Conservation (phyloP, 2,329 filamentous ascomycete species). For the Penicillium palitans region DNA sequence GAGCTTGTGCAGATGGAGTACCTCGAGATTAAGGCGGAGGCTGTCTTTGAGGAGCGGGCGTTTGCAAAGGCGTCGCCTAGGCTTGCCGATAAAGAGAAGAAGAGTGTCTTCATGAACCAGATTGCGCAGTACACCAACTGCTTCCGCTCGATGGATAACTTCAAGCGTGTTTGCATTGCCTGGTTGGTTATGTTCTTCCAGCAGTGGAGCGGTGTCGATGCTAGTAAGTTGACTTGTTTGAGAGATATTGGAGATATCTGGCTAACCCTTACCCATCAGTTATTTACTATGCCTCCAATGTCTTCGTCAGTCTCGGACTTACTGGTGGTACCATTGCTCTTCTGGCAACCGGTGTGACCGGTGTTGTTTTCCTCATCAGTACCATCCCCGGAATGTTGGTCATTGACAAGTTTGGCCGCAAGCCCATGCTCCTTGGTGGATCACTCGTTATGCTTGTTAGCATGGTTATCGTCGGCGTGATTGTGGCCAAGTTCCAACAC, state of each 20-base stretch:
- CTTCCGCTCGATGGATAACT: slow-evolving; percentile 51
- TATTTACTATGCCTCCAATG: slow-evolving; percentile 46
- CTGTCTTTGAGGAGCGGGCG: slow-evolving; percentile 45
- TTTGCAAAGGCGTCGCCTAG: slow-evolving; percentile 50
- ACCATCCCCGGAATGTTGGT: slow-evolving; percentile 35
- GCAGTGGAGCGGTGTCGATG: slow-evolving; percentile 49
- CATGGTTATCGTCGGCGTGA: slow-evolving; percentile 30
- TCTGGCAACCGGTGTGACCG: slow-evolving; percentile 38
- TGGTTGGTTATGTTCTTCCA: slow-evolving; percentile 53
- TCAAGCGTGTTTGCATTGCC: slow-evolving; percentile 49
- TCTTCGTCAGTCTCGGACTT: slow-evolving; percentile 39
- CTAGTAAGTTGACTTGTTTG: slow-evolving; percentile 25
- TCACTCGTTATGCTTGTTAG: slow-evolving; percentile 26
- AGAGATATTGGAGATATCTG: slow-evolving; percentile 10
- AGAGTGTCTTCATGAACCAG: slow-evolving; percentile 48
- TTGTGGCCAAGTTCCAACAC: slow-evolving; percentile 31
- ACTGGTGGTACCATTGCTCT: slow-evolving; percentile 36
- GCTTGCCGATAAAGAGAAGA: slow-evolving; percentile 32
- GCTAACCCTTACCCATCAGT: slow-evolving; percentile 27
- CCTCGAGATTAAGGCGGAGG: slow-evolving; percentile 51
- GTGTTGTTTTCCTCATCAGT: slow-evolving; percentile 34
- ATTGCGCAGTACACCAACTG: slow-evolving; percentile 54
- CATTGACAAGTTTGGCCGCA: slow-evolving; percentile 33
- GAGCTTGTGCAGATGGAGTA: slow-evolving; percentile 47
- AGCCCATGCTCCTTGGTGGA: slow-evolving; percentile 31